Evolutionary conservation across 495 filamentous ascomycete species (phyloP).

Genomic region (Tuber borchii): DNA sequence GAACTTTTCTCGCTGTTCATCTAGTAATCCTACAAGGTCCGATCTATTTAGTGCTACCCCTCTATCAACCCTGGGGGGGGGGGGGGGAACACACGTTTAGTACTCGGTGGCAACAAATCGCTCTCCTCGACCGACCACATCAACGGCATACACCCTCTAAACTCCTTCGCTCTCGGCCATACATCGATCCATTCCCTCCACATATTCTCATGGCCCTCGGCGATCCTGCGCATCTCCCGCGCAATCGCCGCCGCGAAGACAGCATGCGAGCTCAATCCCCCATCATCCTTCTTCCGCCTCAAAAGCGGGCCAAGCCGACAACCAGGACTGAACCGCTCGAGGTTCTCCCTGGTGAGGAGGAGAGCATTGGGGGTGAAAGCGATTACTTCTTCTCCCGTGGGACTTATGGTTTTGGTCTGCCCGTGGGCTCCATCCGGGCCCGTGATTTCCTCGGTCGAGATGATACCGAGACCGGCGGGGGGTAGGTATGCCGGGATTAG

Average conservation of each 20-base stretch:
- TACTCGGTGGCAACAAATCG: constrained; percentile 47
- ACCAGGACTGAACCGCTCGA: constrained; percentile 46
- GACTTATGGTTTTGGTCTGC: constrained; percentile 36
- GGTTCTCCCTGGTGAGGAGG: constrained; percentile 56
- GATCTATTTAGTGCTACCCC: not conserved
- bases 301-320: constrained; percentile 47
- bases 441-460: constrained; percentile 58
- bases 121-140: constrained; percentile 55
- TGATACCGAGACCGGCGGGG: constrained; percentile 66
- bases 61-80: not conserved
- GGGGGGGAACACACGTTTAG: constrained; percentile 36
- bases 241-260: constrained; percentile 65
- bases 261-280: constrained; percentile 57
- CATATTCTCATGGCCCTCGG: constrained; percentile 30
- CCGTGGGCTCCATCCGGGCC: constrained; percentile 48
- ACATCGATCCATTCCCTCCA: constrained; percentile 57
- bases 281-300: constrained; percentile 19
- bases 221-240: constrained; percentile 42
- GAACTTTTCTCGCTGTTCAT: constrained; percentile 58
- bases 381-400: constrained; percentile 47
- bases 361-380: constrained; percentile 58
- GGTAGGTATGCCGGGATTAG: constrained; percentile 56
- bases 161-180: constrained; percentile 57
- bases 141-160: constrained; percentile 60
- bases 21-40: constrained; percentile 46